These are phyloP conservation scores for Maudiozyma humilis DNA, from an alignment of 1,139 yeast genomes.

Conservation along the genomic window DNA sequence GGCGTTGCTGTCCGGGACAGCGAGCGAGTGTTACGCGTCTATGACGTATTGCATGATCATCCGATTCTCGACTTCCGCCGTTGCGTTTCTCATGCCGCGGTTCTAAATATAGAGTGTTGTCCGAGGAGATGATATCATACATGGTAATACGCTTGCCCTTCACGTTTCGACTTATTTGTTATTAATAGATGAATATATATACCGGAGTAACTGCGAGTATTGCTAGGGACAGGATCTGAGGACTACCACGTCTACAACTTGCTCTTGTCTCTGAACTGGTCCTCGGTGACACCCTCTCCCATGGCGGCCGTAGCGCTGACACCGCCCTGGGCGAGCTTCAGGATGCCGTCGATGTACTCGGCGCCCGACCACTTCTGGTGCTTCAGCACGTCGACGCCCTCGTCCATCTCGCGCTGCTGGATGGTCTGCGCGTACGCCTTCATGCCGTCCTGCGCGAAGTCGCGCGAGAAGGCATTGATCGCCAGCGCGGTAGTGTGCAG, in stretches of 20 bases:
- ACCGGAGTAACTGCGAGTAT: too few relatives aligned
- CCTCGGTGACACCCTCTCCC: conserved; percentile 98
- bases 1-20: too few relatives aligned
- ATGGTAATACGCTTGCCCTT: too few relatives aligned
- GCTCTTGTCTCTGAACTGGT: conserved; percentile 56
- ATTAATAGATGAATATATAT: too few relatives aligned
- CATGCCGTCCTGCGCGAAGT: conserved; percentile 81
- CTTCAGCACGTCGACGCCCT: conserved; percentile 90
- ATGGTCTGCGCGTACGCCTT: conserved; percentile 85
- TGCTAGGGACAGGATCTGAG: too few relatives aligned
- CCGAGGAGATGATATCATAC: too few relatives aligned
- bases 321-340: conserved; percentile 91
- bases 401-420: conserved; percentile 82
- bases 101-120: too few relatives aligned
- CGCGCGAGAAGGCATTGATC: conserved; percentile 73
- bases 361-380: conserved; percentile 99
- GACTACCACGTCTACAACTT: conserved; percentile 6
- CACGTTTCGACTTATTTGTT: too few relatives aligned
- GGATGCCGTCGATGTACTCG: conserved; percentile 84
- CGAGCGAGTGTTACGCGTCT: too few relatives aligned
- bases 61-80: too few relatives aligned
- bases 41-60: too few relatives aligned
- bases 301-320: conserved; percentile 93
- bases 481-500: conserved; percentile 94
- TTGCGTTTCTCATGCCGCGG: too few relatives aligned